Evolutionary conservation across 1,284 basidiomycete genomes (phyloP), one percentile per base, ranked within the genome.

Genomic region (Cutaneotrichosporon arboriforme): DNA sequence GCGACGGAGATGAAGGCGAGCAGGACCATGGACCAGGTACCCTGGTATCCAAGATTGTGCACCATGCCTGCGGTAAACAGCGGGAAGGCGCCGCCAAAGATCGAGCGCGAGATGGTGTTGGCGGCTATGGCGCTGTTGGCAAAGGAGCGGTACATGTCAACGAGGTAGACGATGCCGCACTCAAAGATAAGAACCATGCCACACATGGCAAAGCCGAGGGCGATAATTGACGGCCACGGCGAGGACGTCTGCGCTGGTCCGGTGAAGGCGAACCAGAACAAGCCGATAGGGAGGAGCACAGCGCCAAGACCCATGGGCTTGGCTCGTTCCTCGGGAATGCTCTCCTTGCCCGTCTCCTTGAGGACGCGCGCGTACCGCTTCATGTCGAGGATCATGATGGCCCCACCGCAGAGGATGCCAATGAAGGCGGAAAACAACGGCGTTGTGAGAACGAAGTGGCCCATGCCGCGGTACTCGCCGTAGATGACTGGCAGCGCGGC

Each of bases 231-330:
- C 1, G 58, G 52, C 61, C 61, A 62, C 4, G 56, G 51, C 12
- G 52, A 55, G 20, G 49, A 31, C 1, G 34, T 36, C 39, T 57
- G 61, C 22, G 61, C 61, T 7, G 61, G 61, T 15, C 61, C 61
- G 0, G 61, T 62, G 45, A 62, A 62, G 4, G 61, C 59, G 49
- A 62, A 62, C 61, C 61, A 62, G 45, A 62, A 56, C 31, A 63
- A 52, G 23, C 59, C 61, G 50, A 58, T 34, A 1, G 53, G 52
- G 15, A 60, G 50, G 14, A 60, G 36, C 0, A 51, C 50, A 0
- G 58, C 58, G 31, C 58, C 58, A 8, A 57, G 46, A 8, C 49
- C 61, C 60, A 62, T 62, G 36, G 60, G 60, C 15, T 53, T 31
- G 41, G 60, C 59, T 12, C 58, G 55, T 46, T 62, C 51, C 23